Evolutionary conservation across 179 eudicot species (phyloP).

Genomic region (Amaranthus tricolor): DNA sequence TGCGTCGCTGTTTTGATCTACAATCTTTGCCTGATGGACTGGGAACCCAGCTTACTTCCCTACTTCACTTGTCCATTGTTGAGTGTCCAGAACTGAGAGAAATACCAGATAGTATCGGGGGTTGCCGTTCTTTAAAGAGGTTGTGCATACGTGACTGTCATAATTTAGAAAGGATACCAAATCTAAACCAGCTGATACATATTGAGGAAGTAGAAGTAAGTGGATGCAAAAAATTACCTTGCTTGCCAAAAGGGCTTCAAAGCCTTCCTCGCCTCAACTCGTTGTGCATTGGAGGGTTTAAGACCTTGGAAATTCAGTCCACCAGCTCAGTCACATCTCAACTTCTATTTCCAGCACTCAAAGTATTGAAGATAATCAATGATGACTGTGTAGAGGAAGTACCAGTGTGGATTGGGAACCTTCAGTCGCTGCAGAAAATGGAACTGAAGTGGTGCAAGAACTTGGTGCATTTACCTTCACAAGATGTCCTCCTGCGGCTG

Average conservation of each 20-base stretch:
- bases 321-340: slow-evolving; percentile 5
- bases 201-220: slow-evolving; percentile 22
- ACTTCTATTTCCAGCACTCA: slow-evolving; percentile 15
- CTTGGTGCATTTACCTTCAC: slow-evolving; percentile 15
- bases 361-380: slow-evolving; percentile 16
- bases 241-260: slow-evolving; percentile 22
- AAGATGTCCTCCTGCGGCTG: background rate
- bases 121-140: slow-evolving; percentile 16
- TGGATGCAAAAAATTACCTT: slow-evolving; percentile 15
- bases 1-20: slow-evolving; percentile 16
- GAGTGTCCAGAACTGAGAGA: slow-evolving; percentile 13
- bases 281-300: slow-evolving; percentile 23
- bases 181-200: slow-evolving; percentile 15
- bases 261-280: slow-evolving; percentile 21
- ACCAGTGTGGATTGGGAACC: slow-evolving; percentile 22
- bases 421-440: slow-evolving; percentile 14
- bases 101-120: slow-evolving; percentile 15
- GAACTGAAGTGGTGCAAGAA: slow-evolving; percentile 18
- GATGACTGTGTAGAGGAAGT: slow-evolving; percentile 18
- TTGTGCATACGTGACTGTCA: slow-evolving; percentile 14
- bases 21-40: slow-evolving; percentile 15
- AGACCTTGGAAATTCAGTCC: background rate
- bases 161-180: slow-evolving; percentile 18
- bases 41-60: slow-evolving; percentile 14
- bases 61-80: slow-evolving; percentile 9